Base-by-base conservation (phyloP, 352 stramenopile genomes). In the Phytophthora fragariaefolia region DNA sequence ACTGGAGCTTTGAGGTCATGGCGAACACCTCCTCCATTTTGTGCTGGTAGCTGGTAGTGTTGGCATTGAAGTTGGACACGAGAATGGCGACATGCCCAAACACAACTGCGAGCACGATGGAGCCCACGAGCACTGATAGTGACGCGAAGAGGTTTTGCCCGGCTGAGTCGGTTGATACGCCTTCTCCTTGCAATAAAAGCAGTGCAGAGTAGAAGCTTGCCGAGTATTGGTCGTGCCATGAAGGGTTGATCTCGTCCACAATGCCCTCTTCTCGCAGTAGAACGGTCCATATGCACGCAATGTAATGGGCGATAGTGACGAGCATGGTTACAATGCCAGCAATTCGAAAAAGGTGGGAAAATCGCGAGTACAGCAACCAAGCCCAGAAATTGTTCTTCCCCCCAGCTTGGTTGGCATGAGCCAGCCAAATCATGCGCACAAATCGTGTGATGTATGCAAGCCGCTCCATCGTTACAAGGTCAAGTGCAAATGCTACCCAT, bases 21-120 rank as follows among this genome's bases (percentile, higher is more conserved):
- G 77, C 73, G 43, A 86, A 74, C 6, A 90, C 70, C 26, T 54
- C 34, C 49, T 88, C 80, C 78, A 89, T 85, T 47, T 89, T 89
- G 49, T 73, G 70, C 40, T 82, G 68, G 66, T 87, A 92, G 42
- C 57, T 76, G 2, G 73, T 82, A 8, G 43, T 54, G 34, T 77
- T 79, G 8, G 71, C 70, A 28, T 75, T 80, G 48, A 89, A 83
- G 40, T 81, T 89, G n/a, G 73, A 57, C 5, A 91, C 76, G 8
- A 82, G 70, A 18, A 89, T 76, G 1, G 64, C 71, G 4, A 91
- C 80, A 52, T 87, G 22, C 17, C 77, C 80, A 32, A 88, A 89
- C 10, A 89, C 57, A 10, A 87, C 71, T 4, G 78, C 80, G 3
- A 91, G 56, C 6, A 79, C 22, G 28, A 91, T 53, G 2, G 80